phyloP scores from a whole-genome alignment of 1,284 basidiomycete genomes.

The Ustilago bromivora region DNA sequence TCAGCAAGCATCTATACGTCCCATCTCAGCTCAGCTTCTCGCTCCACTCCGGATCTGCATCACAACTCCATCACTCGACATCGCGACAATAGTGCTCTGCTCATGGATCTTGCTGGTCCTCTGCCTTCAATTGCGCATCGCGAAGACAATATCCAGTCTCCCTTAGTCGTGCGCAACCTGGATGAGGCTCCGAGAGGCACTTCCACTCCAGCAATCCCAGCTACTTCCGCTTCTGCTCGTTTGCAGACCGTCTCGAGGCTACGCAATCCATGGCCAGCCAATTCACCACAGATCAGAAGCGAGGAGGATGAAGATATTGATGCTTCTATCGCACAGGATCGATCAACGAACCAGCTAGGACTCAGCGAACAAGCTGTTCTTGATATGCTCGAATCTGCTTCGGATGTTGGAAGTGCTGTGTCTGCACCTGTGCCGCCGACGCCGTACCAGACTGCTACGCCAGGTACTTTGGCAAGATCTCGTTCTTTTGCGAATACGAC shows the following conservation, averaged over 20 bases:
- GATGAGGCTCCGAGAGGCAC: constrained; percentile 53
- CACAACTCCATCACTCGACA: constrained; percentile 33
- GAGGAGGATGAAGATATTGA: constrained; percentile 48
- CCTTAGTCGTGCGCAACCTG: constrained; percentile 53
- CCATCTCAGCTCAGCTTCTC: constrained; percentile 46
- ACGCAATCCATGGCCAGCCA: constrained; percentile 40
- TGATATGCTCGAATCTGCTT: constrained; percentile 54
- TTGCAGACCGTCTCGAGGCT: constrained; percentile 15
- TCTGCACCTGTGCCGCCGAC: constrained; percentile 30
- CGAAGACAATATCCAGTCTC: constrained; percentile 1
- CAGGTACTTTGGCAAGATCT: constrained; percentile 33
- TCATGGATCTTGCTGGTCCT: constrained; percentile 29
- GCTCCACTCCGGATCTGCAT: constrained; percentile 43
- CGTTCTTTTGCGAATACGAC: constrained; percentile 41
- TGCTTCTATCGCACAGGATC: constrained; percentile 43
- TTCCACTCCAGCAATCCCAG: constrained; percentile 41
- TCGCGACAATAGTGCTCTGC: constrained; percentile 38
- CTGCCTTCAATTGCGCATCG: constrained; percentile 29
- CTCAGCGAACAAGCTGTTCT: constrained; percentile 51
- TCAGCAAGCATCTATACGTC: constrained; percentile 40
- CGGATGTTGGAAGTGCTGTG: constrained; percentile 19
- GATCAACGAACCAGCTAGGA: constrained; percentile 28
- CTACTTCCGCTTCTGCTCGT: constrained; percentile 29
- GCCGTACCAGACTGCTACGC: constrained; percentile 39
- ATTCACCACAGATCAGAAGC: constrained; percentile 21